Evolutionary conservation across 106 monocot species (phyloP), one percentile per base, ranked within the genome.

Genomic region (Apostasia ramifera): DNA sequence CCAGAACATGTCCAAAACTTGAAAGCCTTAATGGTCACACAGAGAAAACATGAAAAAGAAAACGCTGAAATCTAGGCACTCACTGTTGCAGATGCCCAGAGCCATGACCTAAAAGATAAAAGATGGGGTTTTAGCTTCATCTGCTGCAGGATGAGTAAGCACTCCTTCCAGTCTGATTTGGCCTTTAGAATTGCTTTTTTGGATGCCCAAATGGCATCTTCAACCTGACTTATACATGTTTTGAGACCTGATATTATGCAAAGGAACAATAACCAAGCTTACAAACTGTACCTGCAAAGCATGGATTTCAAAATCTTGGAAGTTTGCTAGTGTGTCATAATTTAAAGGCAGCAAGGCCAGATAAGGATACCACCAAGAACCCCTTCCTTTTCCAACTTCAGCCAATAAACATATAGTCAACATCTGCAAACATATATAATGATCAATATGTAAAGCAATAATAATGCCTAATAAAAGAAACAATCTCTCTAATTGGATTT

Each of bases 61-160:
- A 6, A 49, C 51, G 52, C 8, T 45, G 1, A 62, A 41, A 78
- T 46, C 39, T 46, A 77, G 40, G 9, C 37, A 44, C 93, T 80
- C 71, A 93, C 93, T 53, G 87, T 93, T 67, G 85, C 77, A 65
- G 85, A 90, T 8, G 98, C 98, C 98, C 98, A 99, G 71, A 93
- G 83, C 98, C 98, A 99, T 45, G 87, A 77, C 46, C 66, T 88
- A 50, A 88, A 80, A 65, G 73, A 83, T 59, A 75, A 72, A 68
- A 99, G 69, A 58, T 84, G 79, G n/a, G 81, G 77, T 57, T 78
- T 88, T 15, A 99, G 68, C 42, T 73, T 69, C 47, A 98, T 66
- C 67, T 90, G 81, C 78, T 80, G 79, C 83, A 93, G 80, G 41
- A 99, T 63, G 7, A 45, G 0, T 40, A 82, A 8, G 52, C 82